Evolutionary conservation across 1,284 basidiomycete genomes (phyloP).

Genomic region (Entoloma clypeatum): DNA sequence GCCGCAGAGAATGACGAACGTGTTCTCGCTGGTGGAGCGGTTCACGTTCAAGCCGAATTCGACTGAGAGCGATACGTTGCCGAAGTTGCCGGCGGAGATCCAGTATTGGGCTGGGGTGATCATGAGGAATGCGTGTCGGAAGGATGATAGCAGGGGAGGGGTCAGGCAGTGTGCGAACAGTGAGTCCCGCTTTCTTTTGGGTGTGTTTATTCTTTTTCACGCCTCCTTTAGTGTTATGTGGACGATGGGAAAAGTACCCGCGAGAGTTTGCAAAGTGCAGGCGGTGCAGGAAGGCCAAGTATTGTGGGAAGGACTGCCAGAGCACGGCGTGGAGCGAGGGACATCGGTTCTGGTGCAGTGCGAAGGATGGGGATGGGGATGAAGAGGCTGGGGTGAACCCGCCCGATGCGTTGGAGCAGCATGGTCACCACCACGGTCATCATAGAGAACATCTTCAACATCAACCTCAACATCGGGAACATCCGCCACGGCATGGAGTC

Average conservation of each 20-base stretch:
- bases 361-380: conserved; percentile 69
- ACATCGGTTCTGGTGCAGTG: conserved; percentile 87
- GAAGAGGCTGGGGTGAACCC: conserved; percentile 11
- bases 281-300: conserved; percentile 95
- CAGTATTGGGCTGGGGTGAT: conserved; percentile 99
- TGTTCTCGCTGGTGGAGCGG: conserved; percentile 94
- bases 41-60: conserved; percentile 93
- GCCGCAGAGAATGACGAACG: conserved; percentile 65
- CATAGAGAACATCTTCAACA: too few species aligned
- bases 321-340: conserved; percentile 97
- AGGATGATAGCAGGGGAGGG: conserved; percentile 90
- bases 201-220: conserved; percentile 9
- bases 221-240: conserved; percentile 74
- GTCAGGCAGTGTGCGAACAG: conserved; percentile 98
- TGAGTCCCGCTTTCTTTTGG: conserved; percentile 43
- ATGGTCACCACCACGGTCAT: too few species aligned
- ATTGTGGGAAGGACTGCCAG: conserved; percentile 98
- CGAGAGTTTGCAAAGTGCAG: conserved; percentile 97
- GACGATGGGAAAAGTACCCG: conserved; percentile 90
- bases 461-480: too few species aligned
- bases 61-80: conserved; percentile 70
- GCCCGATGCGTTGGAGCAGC: too few species aligned
- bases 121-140: conserved; percentile 98
- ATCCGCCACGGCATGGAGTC: too few species aligned
- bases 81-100: conserved; percentile 82